Conservation (phyloP, 2,329 filamentous ascomycete genomes). For the Pyrenophora graminea region DNA sequence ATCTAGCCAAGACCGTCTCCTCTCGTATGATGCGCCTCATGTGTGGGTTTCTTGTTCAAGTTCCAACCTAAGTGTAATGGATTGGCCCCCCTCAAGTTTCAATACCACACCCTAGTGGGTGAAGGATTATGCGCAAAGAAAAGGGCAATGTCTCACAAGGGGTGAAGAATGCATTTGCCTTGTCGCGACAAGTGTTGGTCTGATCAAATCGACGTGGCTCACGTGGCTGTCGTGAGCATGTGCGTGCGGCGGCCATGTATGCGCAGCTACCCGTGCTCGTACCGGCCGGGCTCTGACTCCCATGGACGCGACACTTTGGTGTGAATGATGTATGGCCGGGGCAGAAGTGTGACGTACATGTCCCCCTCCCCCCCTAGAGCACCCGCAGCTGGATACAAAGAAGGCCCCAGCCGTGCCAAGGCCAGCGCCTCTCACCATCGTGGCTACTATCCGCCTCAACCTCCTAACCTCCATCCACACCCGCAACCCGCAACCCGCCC, state of each 20-base stretch:
- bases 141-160: background rate
- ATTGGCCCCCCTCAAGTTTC: background rate
- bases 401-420: slow-evolving; percentile 24
- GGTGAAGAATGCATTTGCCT: background rate
- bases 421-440: slow-evolving; percentile 22
- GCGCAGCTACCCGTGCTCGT: background rate
- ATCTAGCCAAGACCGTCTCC: slow-evolving; percentile 26
- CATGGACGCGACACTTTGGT: background rate
- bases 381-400: slow-evolving; percentile 12
- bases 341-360: slow-evolving; percentile 7
- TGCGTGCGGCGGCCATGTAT: background rate
- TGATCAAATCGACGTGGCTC: background rate
- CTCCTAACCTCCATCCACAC: slow-evolving; percentile 35
- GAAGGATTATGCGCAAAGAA: background rate
- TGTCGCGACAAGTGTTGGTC: background rate
- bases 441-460: slow-evolving; percentile 16
- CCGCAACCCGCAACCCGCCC: slow-evolving; percentile 30
- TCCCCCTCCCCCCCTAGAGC: background rate
- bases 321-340: background rate
- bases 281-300: background rate
- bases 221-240: slow-evolving; percentile 7
- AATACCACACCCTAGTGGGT: background rate
- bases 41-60: background rate
- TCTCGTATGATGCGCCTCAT: background rate
- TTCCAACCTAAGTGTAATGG: background rate